These are phyloP conservation scores for Naganishia antarctica DNA, from an alignment of 768 basidiomycete species.

Conservation along the genomic window DNA sequence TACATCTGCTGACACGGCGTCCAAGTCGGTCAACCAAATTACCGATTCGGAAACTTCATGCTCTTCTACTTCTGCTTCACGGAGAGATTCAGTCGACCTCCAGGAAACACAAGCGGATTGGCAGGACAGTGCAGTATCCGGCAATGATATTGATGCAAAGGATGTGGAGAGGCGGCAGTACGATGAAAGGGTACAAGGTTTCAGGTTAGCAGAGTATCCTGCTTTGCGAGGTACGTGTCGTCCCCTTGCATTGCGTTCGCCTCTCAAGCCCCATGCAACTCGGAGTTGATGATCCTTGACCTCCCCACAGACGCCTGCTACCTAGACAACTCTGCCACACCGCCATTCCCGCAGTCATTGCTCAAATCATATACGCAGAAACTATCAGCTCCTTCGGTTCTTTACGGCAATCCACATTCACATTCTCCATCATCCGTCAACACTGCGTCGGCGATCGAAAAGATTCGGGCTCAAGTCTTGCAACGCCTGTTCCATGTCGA, in stretches of 20 bases:
- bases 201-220: conserved; percentile 26
- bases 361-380: conserved; percentile 11
- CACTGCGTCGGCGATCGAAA: conserved; percentile 27
- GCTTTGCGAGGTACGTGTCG: conserved; percentile 25
- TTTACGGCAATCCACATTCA: conserved; percentile 37
- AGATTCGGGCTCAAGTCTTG: conserved; percentile 28
- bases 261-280: no score
- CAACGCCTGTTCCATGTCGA: conserved; percentile 31
- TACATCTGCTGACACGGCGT: neutral
- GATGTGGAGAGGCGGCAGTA: conserved; percentile 6
- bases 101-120: no score
- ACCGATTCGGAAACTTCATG: conserved; percentile 19
- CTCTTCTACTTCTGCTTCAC: conserved; percentile 1
- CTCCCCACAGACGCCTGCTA: conserved; percentile 21
- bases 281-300: no score
- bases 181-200: conserved; percentile 9
- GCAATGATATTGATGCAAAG: neutral
- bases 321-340: conserved; percentile 37
- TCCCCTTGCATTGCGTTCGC: neutral
- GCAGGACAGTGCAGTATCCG: neutral
- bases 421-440: conserved; percentile 25
- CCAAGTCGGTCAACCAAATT: neutral
- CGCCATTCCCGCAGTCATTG: conserved; percentile 30
- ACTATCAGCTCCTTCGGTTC: conserved; percentile 14
- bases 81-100: neutral